These are phyloP conservation scores for Xylaria sp. DNA, from an alignment of 2,329 filamentous ascomycete species.

Conservation along the genomic window DNA sequence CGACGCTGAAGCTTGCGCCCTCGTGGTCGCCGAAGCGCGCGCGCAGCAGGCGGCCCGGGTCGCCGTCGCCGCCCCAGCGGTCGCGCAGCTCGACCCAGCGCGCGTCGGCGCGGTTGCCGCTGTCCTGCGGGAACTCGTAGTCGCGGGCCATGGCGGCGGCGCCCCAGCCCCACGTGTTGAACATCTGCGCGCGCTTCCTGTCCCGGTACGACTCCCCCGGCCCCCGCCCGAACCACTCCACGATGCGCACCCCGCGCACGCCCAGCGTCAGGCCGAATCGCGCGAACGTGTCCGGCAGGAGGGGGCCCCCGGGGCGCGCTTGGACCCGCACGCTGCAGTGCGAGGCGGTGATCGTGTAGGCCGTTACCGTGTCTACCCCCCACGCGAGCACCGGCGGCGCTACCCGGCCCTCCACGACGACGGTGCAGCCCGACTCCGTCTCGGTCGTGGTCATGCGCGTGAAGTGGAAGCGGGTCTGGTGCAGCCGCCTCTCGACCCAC, in stretches of 20 bases:
- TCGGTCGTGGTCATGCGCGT: conserved; percentile 37
- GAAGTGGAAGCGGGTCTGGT: conserved; percentile 50
- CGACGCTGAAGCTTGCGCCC: conserved; percentile 59
- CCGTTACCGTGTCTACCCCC: conserved; percentile 53
- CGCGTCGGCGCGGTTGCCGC: conserved; percentile 65
- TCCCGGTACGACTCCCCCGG: conserved; percentile 69
- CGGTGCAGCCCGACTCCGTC: conserved; percentile 38
- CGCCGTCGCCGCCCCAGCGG: conserved; percentile 35
- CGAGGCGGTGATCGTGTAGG: conserved; percentile 57
- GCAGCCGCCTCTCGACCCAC: conserved; percentile 54
- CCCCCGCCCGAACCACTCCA: conserved; percentile 69
- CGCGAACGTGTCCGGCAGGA: conserved; percentile 60
- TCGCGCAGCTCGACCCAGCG: conserved; percentile 57
- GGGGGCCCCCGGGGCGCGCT: conserved; percentile 49
- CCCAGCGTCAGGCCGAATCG: conserved; percentile 63
- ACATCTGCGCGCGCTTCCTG: conserved; percentile 61
- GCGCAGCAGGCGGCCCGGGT: conserved; percentile 42
- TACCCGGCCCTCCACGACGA: conserved; percentile 56
- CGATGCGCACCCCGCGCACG: conserved; percentile 42
- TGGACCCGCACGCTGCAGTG: conserved; percentile 53
- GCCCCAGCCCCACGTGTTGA: conserved; percentile 54
- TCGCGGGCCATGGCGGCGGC: conserved; percentile 59
- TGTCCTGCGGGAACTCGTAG: conserved; percentile 72
- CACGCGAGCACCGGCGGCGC: conserved; percentile 68
- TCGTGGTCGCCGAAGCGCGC: conserved; percentile 50